Evolutionary conservation across 768 basidiomycete genomes (phyloP), one percentile per base, ranked within the genome.

Genomic region (Suillus variegatus): DNA sequence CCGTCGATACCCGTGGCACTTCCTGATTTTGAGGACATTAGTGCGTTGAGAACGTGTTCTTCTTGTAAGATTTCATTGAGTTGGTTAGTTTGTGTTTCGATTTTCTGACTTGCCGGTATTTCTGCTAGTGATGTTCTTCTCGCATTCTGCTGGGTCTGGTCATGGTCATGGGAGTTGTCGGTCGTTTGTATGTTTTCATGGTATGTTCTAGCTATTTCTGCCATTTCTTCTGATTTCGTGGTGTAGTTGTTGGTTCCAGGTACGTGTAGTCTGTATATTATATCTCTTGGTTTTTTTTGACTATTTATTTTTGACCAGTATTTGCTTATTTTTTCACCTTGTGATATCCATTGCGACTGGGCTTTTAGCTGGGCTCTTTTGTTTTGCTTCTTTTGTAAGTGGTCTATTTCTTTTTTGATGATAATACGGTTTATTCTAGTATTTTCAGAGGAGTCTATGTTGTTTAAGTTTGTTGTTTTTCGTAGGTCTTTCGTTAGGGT

Each of bases 1-100:
- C 76, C 68, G 55, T 80, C 71, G 5, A 75, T 12, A 0, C 77
- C 73, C 0, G 76, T 18, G 0, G 78, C 68, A 6, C 68, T 76
- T 0, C 73, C 70, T 18, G 69, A 67, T 46, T 69, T 61, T 8
- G 71, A 46, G 0, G 52, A 44, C 22, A 3, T 2, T 36, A 65
- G 35, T 76, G 49, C 0, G 69, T 14, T 70, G 4, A 25, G 18
- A 35, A 75, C 57, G 32, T 68, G 44, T 40, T 67, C 28, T 20
- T 44, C 44, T 4, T 44, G 1, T 3, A 44, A 9, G 8, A 3
- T 3, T 44, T 20, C 3, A 0, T 20, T 20, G 2, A 47, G 4
- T 12, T 47, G 9, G 1, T 4, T n/a, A 2, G 46, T 10, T 12
- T 1, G n/a, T 1, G 4, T 0, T 0, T 10, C 2, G 4, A 47